Percentiles rank a stretch among this genome's conserved stretches.
Conservation (phyloP, 352 stramenopile species). For the Globisporangium sylvaticum region DNA sequence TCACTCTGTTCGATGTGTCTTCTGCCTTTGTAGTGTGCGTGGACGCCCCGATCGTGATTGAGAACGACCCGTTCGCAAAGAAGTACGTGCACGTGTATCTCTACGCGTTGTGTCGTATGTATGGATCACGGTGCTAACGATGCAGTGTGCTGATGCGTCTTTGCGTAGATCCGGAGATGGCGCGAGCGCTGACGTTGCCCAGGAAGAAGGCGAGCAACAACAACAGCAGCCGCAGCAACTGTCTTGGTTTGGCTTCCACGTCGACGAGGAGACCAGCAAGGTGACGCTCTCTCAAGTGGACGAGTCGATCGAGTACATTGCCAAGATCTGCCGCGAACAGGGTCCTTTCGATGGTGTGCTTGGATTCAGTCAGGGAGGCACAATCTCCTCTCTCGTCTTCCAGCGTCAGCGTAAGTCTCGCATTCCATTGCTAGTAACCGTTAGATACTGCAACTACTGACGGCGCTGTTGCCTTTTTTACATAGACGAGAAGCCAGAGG, state of each 20-base stretch:
- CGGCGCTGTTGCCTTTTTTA: background rate
- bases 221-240: conserved; percentile 34
- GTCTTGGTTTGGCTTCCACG: conserved; percentile 71
- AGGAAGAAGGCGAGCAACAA: conserved; percentile 27
- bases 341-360: conserved; percentile 86
- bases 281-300: conserved; percentile 45
- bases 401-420: conserved; percentile 57
- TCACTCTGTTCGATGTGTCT: background rate
- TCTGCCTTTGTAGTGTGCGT: conserved; percentile 52
- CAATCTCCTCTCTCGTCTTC: conserved; percentile 61
- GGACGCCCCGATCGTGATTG: conserved; percentile 67
- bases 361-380: conserved; percentile 81
- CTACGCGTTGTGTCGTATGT: background rate
- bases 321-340: conserved; percentile 52
- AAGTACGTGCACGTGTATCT: conserved; percentile 26
- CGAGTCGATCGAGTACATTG: conserved; percentile 68
- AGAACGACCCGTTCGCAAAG: conserved; percentile 55
- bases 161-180: background rate
- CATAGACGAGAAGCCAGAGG: conserved; percentile 32
- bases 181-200: conserved; percentile 12
- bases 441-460: background rate
- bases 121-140: background rate
- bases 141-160: background rate
- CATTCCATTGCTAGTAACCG: background rate
- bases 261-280: conserved; percentile 37